Conservation (phyloP, 495 filamentous ascomycete species). For the Xylaria grammica region DNA sequence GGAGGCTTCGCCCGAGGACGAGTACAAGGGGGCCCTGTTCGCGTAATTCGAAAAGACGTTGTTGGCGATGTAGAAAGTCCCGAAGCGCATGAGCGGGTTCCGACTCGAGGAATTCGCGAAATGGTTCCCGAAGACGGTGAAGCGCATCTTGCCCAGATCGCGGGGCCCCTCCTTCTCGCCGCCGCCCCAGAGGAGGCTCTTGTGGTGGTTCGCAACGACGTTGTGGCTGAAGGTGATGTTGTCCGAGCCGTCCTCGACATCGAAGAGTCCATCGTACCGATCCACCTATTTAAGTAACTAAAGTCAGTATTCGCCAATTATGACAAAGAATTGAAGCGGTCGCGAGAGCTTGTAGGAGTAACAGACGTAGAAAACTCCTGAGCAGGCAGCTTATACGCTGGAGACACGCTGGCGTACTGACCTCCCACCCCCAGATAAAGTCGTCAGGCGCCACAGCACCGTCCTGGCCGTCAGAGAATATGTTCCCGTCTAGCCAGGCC, state of each 20-base stretch:
- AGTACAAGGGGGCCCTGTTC: background rate
- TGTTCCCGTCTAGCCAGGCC: constrained; percentile 30
- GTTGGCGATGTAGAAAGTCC: constrained; percentile 26
- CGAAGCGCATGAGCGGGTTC: constrained; percentile 31
- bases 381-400: no score
- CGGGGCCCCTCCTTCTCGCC: constrained; percentile 27
- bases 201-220: constrained; percentile 31
- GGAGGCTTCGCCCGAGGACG: background rate
- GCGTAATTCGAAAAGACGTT: constrained; percentile 16
- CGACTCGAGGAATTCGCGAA: constrained; percentile 28
- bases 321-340: no score
- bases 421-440: constrained; percentile 23
- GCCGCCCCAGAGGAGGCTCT: constrained; percentile 31
- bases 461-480: constrained; percentile 16
- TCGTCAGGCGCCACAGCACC: constrained; percentile 12
- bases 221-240: constrained; percentile 33
- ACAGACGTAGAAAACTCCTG: no score
- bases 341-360: no score
- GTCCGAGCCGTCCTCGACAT: constrained; percentile 30
- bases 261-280: constrained; percentile 29
- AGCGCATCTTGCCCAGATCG: constrained; percentile 31
- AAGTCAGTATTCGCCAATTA: no score
- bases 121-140: constrained; percentile 31
- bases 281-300: constrained; percentile 2
- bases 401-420: no score